Base-by-base conservation (phyloP, 2,329 filamentous ascomycete genomes). In the Colletotrichum truncatum region DNA sequence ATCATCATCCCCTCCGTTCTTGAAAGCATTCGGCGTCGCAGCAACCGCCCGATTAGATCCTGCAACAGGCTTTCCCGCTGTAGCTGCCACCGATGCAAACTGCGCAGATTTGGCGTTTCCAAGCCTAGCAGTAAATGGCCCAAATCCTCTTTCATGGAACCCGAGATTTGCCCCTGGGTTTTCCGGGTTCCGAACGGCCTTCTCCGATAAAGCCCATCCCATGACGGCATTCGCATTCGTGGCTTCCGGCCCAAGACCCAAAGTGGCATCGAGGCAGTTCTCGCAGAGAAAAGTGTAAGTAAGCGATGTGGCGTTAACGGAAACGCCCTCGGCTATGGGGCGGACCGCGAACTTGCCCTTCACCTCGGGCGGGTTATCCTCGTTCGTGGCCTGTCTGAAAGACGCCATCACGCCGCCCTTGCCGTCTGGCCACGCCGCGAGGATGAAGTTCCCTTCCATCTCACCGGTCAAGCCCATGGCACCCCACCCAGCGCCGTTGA, bases 261-360 rank as follows among this genome's bases (percentile, higher is more conserved):
- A 56, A 4, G 67, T 55, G 0, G 71, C 63, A 48, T 72, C 72
- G 8, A 80, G 69, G 49, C 77, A 79, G 10, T 72, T 72, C 45
- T 78, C 73, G 72, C 81, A 84, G 6, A 84, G 73, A 70, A 84
- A 84, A 1, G 81, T 84, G 69, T 81, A 83, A 0, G 78, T 77
- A 54, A 82, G 77, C 63, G 78, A 77, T 1, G 79, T 80, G 48
- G 67, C 71, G 72, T 82, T 83, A 61, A 81, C 76, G 30, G 74
- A 76, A 6, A 80, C 82, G 1, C 77, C 81, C n/a, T 77, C 76
- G 5, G 76, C 68, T 41, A 84, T 82, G 14, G 80, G 75, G 3
- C 70, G 70, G 7, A 81, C 75, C 2, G 74, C 72, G 64, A 82
- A 82, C 26, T 74, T 69, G 4, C 81, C 81, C 2, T 74, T 75